Evolutionary conservation across 306 rosid genomes (phyloP).

Genomic region (Amphicarpaea edgeworthii): DNA sequence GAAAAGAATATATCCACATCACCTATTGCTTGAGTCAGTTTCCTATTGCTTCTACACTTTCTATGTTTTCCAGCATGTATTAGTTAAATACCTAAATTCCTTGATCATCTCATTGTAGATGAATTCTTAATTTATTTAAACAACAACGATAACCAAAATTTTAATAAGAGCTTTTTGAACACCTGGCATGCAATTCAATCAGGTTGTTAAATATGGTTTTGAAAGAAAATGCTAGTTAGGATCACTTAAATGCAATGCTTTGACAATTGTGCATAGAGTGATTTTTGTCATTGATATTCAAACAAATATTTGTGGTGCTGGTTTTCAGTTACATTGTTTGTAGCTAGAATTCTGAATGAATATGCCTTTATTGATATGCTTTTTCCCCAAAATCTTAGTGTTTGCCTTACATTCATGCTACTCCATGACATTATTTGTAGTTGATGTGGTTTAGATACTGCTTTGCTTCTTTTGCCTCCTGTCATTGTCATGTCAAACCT

Average conservation of each 20-base stretch:
- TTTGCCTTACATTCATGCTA: conserved; percentile 31
- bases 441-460: conserved; percentile 36
- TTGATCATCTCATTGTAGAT: background rate
- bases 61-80: conserved; percentile 31
- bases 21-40: conserved; percentile 12
- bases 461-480: background rate
- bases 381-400: background rate
- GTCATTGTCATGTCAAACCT: conserved; percentile 36
- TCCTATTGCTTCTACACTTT: background rate
- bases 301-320: background rate
- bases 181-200: conserved; percentile 6
- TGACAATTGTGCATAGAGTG: conserved; percentile 5
- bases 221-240: conserved; percentile 21
- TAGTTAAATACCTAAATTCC: conserved; percentile 8
- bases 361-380: conserved; percentile 7
- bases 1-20: background rate
- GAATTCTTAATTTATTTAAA: conserved; percentile 5
- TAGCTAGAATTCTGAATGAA: conserved; percentile 19
- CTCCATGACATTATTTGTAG: conserved; percentile 37
- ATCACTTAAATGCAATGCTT: background rate
- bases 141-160: background rate
- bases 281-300: conserved; percentile 8
- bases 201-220: conserved; percentile 29
- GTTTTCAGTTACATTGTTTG: conserved; percentile 32
- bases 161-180: conserved; percentile 6